Percentiles rank a stretch among this genome's conserved stretches.
These are phyloP conservation scores for Eurotiales sp. DNA, from an alignment of 2,329 filamentous ascomycete genomes.

Conservation along the genomic window DNA sequence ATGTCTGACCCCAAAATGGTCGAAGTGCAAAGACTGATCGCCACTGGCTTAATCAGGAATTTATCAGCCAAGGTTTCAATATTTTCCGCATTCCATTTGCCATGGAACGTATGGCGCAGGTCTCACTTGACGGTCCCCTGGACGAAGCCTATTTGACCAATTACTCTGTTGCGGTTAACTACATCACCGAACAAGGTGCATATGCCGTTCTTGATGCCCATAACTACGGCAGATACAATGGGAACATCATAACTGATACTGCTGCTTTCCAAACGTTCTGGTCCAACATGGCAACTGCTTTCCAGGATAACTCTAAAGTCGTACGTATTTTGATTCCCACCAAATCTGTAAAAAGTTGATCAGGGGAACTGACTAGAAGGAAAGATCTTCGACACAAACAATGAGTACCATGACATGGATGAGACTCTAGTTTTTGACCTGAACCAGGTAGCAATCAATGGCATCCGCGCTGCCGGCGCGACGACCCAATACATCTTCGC, in stretches of 20 bases:
- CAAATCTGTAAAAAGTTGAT: too few species aligned
- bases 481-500: constrained; percentile 57
- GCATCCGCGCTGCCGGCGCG: constrained; percentile 58
- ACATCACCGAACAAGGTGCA: constrained; percentile 44
- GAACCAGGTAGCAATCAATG: constrained; percentile 63
- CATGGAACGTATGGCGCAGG: constrained; percentile 54
- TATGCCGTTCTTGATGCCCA: constrained; percentile 58
- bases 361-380: constrained; percentile 1
- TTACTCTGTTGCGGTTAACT: constrained; percentile 28
- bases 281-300: constrained; percentile 53
- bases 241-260: constrained; percentile 50
- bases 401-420: constrained; percentile 63
- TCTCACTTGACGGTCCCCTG: constrained; percentile 41
- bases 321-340: constrained; percentile 44
- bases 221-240: constrained; percentile 51
- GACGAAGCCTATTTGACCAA: constrained; percentile 36
- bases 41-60: constrained; percentile 33
- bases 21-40: neutral
- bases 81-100: constrained; percentile 55
- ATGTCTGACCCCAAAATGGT: neutral
- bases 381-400: constrained; percentile 40
- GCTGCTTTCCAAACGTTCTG: constrained; percentile 56
- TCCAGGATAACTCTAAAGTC: constrained; percentile 54
- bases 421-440: constrained; percentile 56
- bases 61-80: constrained; percentile 54